Evolutionary conservation across 208 protist genomes (phyloP).

Genomic region (Trypanosoma theileri): DNA sequence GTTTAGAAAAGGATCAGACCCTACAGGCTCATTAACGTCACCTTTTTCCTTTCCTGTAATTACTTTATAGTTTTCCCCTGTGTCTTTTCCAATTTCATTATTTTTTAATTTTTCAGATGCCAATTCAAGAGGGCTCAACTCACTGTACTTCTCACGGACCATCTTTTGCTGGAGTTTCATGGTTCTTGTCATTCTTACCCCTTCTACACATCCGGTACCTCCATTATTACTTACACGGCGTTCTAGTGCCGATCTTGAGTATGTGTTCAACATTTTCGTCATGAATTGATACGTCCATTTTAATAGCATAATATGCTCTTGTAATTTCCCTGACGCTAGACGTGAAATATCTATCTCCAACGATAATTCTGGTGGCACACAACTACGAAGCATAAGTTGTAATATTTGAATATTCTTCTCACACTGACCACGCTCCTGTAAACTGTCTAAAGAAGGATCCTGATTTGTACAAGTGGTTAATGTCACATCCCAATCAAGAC

Average conservation of each 20-base stretch:
- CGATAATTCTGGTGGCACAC: constrained; percentile 49
- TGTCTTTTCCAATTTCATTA: neutral
- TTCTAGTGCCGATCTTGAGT: constrained; percentile 59
- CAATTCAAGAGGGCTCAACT: neutral
- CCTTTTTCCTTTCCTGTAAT: too few relatives aligned
- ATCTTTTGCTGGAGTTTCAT: constrained; percentile 30
- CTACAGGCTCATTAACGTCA: neutral
- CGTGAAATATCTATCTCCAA: constrained; percentile 54
- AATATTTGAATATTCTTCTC: constrained; percentile 67
- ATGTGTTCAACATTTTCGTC: constrained; percentile 62
- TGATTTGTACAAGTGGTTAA: constrained; percentile 52
- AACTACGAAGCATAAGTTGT: constrained; percentile 64
- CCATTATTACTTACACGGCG: constrained; percentile 9
- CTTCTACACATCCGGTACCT: constrained; percentile 19
- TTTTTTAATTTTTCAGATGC: neutral
- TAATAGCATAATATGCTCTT: constrained; percentile 78
- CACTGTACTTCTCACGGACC: constrained; percentile 20
- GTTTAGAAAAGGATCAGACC: neutral
- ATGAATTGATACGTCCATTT: constrained; percentile 83
- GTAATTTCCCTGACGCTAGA: constrained; percentile 72
- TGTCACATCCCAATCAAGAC: constrained; percentile 67
- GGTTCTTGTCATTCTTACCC: constrained; percentile 29
- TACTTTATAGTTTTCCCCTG: neutral
- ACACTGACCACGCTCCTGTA: constrained; percentile 46
- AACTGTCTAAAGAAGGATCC: constrained; percentile 59